Percentiles rank a stretch among this genome's conserved stretches.
Conservation (phyloP, 2,329 filamentous ascomycete species). For the Fusarium albidum region DNA sequence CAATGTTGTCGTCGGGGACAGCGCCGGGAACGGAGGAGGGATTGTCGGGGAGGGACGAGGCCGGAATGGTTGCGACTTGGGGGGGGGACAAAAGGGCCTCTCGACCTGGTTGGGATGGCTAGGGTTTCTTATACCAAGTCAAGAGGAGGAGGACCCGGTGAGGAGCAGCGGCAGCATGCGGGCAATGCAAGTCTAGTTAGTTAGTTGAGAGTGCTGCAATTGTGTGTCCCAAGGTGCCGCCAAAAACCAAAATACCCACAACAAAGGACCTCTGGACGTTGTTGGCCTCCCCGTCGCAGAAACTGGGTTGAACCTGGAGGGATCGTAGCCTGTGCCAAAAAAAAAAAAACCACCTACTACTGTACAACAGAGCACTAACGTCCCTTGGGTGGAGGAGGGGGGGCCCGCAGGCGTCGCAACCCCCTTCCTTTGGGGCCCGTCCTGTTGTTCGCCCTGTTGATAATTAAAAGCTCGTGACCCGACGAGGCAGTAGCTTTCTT, state of each 20-base stretch:
- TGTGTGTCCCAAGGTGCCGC: slow-evolving; percentile 21
- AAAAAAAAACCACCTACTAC: too few species aligned
- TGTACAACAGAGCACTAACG: slow-evolving; percentile 31
- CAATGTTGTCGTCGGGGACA: slow-evolving; percentile 35
- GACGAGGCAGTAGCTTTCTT: not conserved
- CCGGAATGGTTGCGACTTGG: slow-evolving; percentile 47
- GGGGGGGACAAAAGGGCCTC: too few species aligned
- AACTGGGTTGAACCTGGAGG: not conserved
- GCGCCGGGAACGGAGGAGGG: slow-evolving; percentile 51
- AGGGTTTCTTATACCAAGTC: slow-evolving; percentile 9
- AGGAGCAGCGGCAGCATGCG: slow-evolving; percentile 28
- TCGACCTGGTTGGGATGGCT: not conserved
- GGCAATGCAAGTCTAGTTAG: too few species aligned
- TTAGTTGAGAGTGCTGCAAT: slow-evolving; percentile 28
- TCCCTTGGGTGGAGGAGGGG: too few species aligned
- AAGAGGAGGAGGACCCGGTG: slow-evolving; percentile 11
- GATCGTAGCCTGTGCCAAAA: slow-evolving; percentile 20
- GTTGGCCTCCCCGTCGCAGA: slow-evolving; percentile 7
- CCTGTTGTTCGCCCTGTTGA: too few species aligned
- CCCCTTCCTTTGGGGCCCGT: slow-evolving; percentile 8
- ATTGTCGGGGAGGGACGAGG: slow-evolving; percentile 39
- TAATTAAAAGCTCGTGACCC: slow-evolving; percentile 7
- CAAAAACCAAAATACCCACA: slow-evolving; percentile 11
- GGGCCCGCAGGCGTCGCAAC: slow-evolving; percentile 14
- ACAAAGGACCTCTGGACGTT: slow-evolving; percentile 1